These are phyloP conservation scores for Saussurea involucrata DNA, from an alignment of 129 eudicot genomes.

Conservation along the genomic window DNA sequence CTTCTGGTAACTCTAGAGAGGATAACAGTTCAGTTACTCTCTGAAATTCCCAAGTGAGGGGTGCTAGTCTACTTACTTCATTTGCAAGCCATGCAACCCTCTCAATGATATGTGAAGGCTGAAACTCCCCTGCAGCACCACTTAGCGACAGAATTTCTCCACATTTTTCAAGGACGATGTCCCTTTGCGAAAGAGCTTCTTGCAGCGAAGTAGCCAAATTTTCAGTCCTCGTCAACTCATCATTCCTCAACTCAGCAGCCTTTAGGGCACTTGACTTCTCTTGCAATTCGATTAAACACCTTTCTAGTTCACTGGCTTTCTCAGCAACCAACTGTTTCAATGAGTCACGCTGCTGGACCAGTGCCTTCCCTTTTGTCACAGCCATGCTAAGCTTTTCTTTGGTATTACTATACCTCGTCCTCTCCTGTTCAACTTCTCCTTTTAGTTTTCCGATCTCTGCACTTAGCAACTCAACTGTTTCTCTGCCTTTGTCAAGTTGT, in stretches of 20 bases:
- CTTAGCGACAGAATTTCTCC: slow-evolving; percentile 49
- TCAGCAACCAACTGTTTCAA: slow-evolving; percentile 73
- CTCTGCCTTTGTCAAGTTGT: slow-evolving; percentile 53
- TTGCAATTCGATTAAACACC: slow-evolving; percentile 48
- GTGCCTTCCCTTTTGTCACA: slow-evolving; percentile 89
- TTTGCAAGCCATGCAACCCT: slow-evolving; percentile 54
- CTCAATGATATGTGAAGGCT: slow-evolving; percentile 49
- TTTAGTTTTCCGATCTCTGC: slow-evolving; percentile 53
- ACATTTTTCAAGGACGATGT: slow-evolving; percentile 51
- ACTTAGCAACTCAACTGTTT: slow-evolving; percentile 40
- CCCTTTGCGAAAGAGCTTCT: slow-evolving; percentile 64
- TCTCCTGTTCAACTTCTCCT: slow-evolving; percentile 88
- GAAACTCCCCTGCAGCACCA: slow-evolving; percentile 28
- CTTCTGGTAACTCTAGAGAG: slow-evolving; percentile 56
- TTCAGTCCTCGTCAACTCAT: slow-evolving; percentile 46
- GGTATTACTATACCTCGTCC: slow-evolving; percentile 55
- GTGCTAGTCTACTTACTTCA: slow-evolving; percentile 40
- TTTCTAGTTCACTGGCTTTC: slow-evolving; percentile 73
- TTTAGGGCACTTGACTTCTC: slow-evolving; percentile 68
- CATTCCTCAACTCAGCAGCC: slow-evolving; percentile 57
- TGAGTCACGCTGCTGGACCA: slow-evolving; percentile 95
- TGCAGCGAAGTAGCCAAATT: slow-evolving; percentile 51
- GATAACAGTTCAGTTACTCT: slow-evolving; percentile 39
- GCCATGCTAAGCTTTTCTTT: slow-evolving; percentile 97
- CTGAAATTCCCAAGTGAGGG: slow-evolving; percentile 24